phyloP scores from a whole-genome alignment of 2,329 filamentous ascomycete species.

The Scedosporium dehoogii region DNA sequence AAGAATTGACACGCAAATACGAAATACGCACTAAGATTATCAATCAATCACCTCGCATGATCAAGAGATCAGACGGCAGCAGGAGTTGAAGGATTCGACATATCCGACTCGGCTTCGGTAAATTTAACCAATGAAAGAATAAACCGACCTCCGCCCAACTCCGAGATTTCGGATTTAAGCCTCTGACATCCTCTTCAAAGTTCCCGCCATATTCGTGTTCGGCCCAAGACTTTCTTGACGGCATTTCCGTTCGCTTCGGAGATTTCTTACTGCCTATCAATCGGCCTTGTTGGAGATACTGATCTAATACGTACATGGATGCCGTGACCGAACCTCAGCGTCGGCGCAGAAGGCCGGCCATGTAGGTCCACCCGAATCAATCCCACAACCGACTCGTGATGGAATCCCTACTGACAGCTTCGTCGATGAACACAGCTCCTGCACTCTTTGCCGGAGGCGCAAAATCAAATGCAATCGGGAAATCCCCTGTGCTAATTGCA shows the following conservation, averaged over 20 bases:
- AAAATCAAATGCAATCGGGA: slow-evolving; percentile 33
- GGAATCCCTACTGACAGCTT: background rate
- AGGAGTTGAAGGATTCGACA: no score
- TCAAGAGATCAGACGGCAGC: no score
- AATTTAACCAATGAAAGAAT: slow-evolving; percentile 2
- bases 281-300: background rate
- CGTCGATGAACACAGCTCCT: slow-evolving; percentile 20
- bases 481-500: slow-evolving; percentile 26
- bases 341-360: slow-evolving; percentile 18
- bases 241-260: background rate
- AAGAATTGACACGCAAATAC: no score
- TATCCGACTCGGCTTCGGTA: background rate
- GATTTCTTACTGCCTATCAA: background rate
- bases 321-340: slow-evolving; percentile 14
- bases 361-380: slow-evolving; percentile 12
- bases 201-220: background rate
- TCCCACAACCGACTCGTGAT: background rate
- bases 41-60: no score
- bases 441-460: slow-evolving; percentile 29
- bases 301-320: background rate
- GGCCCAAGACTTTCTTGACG: background rate
- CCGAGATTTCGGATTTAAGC: background rate
- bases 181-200: background rate
- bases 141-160: background rate
- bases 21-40: no score